These are phyloP conservation scores for Penicillium goetzii DNA, from an alignment of 495 filamentous ascomycete species.

Conservation along the genomic window DNA sequence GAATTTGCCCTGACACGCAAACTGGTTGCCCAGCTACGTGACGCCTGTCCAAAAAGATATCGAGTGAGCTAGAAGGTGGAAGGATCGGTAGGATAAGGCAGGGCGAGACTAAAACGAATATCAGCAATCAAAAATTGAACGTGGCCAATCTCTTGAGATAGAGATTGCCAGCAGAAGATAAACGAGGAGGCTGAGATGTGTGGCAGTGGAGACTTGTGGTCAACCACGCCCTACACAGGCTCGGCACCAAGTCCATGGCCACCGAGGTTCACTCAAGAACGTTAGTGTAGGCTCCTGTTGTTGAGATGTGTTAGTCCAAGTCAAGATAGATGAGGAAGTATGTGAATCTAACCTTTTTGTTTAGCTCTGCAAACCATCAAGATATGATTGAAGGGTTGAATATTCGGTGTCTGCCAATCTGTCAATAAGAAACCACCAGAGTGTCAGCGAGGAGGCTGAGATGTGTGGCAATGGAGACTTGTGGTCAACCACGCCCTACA, in stretches of 20 bases:
- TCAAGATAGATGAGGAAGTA: neutral
- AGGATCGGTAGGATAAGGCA: neutral
- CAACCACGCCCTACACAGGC: constrained; percentile 1
- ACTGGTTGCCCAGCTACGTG: neutral
- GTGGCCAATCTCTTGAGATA: too few relatives aligned
- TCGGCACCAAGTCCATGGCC: neutral
- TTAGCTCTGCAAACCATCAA: neutral
- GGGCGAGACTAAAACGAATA: neutral
- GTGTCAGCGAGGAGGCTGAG: too few relatives aligned
- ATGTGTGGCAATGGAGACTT: too few relatives aligned
- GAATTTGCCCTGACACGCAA: too few relatives aligned
- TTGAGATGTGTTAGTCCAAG: neutral
- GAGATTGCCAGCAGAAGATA: too few relatives aligned
- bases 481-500: too few relatives aligned
- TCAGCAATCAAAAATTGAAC: neutral
- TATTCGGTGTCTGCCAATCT: too few relatives aligned
- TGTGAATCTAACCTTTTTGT: neutral
- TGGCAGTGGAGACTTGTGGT: neutral
- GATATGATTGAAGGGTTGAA: too few relatives aligned
- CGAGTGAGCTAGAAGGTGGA: neutral
- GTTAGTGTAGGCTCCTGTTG: neutral
- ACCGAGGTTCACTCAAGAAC: constrained; percentile 2
- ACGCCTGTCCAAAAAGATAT: neutral
- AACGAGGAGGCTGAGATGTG: neutral
- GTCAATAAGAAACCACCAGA: too few relatives aligned